A percentile compares a stretch with the other conserved stretches of the same genome.
Evolutionary conservation across 169 alveolate genomes (phyloP).

Genomic region (Cryptosporidium bovis): DNA sequence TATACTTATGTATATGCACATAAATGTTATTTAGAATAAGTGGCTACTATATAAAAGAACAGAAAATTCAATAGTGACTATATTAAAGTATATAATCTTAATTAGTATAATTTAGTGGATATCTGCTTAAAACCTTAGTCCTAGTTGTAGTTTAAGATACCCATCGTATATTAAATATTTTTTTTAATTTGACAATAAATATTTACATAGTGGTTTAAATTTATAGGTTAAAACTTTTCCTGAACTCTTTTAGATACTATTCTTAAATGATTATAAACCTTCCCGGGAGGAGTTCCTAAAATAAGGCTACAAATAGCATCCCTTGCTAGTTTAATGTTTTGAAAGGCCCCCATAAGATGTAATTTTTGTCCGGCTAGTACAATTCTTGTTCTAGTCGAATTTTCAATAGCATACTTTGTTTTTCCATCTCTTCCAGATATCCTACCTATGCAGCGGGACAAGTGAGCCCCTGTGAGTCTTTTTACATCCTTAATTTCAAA

Average conservation of each 20-base stretch:
- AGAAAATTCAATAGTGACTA: too few species aligned
- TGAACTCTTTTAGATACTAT: conserved; percentile 91
- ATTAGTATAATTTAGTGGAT: too few species aligned
- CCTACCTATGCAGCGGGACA: conserved; percentile 97
- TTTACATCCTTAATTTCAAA: conserved; percentile 98
- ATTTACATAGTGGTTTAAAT: not conserved
- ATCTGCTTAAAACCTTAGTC: not conserved
- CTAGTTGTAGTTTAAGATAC: not conserved
- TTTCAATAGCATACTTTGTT: conserved; percentile 98
- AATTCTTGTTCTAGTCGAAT: conserved; percentile 98
- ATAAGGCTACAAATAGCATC: conserved; percentile 97
- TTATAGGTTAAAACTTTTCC: conserved; percentile 85
- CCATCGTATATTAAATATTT: not conserved
- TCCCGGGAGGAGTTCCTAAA: conserved; percentile 97
- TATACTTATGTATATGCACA: too few species aligned
- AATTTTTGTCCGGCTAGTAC: conserved; percentile 85
- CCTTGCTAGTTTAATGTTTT: conserved; percentile 96
- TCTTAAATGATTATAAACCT: conserved; percentile 94
- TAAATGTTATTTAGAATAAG: too few species aligned
- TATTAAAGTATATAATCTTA: too few species aligned
- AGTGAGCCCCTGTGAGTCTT: conserved; percentile 96
- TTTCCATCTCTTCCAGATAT: conserved; percentile 99
- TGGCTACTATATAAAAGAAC: too few species aligned
- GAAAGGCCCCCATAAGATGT: conserved; percentile 89
- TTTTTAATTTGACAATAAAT: not conserved